These are phyloP conservation scores for Gaeumannomyces sp. DNA, from an alignment of 2,329 filamentous ascomycete species.

Conservation along the genomic window DNA sequence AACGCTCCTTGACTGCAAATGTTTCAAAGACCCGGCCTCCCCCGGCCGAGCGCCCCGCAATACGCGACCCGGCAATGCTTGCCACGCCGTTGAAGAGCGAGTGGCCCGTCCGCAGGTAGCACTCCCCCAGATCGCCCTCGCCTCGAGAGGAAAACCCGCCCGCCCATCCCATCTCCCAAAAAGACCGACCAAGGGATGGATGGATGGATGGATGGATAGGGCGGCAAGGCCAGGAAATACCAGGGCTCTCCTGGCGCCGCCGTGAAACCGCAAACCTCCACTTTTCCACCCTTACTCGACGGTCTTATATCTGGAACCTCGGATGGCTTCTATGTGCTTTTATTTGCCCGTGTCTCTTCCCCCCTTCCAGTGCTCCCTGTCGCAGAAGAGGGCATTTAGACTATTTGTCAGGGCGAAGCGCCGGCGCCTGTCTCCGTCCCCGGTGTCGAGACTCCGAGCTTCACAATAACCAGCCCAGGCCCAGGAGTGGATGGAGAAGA, in stretches of 20 bases:
- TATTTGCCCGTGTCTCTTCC: neutral
- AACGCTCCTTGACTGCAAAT: too few relatives aligned
- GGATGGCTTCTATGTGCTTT: neutral
- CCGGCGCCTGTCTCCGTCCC: neutral
- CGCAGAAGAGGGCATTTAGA: neutral
- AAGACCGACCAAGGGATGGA: neutral
- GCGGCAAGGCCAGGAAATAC: neutral
- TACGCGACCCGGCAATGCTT: neutral
- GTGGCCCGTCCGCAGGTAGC: neutral
- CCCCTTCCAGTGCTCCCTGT: neutral
- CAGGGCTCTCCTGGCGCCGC: constrained; percentile 5
- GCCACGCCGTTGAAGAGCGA: neutral
- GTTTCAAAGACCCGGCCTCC: neutral
- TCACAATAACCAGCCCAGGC: neutral
- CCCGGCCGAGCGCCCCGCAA: too few relatives aligned
- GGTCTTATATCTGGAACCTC: constrained; percentile 3
- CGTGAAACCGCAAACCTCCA: neutral
- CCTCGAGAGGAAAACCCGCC: too few relatives aligned
- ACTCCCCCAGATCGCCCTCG: neutral
- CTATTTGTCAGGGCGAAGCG: neutral
- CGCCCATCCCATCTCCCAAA: neutral
- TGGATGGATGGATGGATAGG: neutral
- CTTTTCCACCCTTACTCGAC: constrained; percentile 2
- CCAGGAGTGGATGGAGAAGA: neutral
- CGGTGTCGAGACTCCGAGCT: neutral